These are phyloP conservation scores for Salicornia ramosissima DNA, from an alignment of 148 eudicot species.

Conservation along the genomic window DNA sequence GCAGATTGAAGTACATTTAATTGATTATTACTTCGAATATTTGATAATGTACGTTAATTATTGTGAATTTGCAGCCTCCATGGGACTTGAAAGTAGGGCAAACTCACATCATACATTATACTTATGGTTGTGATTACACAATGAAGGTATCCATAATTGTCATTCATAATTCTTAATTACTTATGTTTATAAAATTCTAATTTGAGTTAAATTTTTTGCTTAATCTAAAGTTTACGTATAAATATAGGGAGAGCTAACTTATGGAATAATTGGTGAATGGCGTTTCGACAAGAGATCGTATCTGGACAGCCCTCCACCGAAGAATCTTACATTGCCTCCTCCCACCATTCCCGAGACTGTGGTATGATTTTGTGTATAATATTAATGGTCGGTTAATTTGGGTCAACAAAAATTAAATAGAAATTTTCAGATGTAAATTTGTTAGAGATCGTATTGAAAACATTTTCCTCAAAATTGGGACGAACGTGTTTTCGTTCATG, in stretches of 20 bases:
- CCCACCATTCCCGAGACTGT: constrained; percentile 44
- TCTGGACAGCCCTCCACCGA: constrained; percentile 37
- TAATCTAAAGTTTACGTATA: background rate
- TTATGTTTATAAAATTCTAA: background rate
- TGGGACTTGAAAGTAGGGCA: constrained; percentile 34
- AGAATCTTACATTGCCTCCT: constrained; percentile 45
- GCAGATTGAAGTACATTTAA: no score
- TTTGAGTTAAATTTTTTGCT: no score
- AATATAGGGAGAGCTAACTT: constrained; percentile 34
- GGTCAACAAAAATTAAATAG: no score
- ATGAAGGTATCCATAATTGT: constrained; percentile 26
- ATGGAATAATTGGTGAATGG: constrained; percentile 48
- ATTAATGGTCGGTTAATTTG: no score
- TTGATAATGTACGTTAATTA: no score
- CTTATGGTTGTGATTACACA: constrained; percentile 44
- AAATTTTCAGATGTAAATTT: no score
- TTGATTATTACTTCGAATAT: no score
- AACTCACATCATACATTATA: constrained; percentile 20
- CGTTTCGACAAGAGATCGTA: constrained; percentile 41
- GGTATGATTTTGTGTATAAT: no score
- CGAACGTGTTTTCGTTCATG: no score
- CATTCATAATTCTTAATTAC: background rate
- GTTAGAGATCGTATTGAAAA: no score
- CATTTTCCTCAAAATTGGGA: no score
- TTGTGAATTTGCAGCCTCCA: constrained; percentile 40